Evolutionary conservation across 495 filamentous ascomycete species (phyloP).

Genomic region (Neurospora pannonica): DNA sequence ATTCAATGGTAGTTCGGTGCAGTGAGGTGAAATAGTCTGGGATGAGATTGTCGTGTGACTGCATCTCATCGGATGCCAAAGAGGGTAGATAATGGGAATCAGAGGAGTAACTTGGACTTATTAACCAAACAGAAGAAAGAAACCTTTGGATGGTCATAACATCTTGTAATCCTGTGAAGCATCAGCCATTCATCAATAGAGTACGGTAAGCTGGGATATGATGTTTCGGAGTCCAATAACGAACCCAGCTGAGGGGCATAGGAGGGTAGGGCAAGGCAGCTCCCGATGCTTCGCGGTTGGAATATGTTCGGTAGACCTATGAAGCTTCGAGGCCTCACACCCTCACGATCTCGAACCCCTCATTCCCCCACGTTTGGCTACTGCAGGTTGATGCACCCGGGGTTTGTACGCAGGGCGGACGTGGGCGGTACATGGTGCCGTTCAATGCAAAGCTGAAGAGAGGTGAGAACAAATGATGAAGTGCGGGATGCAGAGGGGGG

Average conservation of each 20-base stretch:
- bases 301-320: neutral
- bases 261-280: neutral
- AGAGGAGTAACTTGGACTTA: neutral
- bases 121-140: neutral
- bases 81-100: neutral
- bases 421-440: neutral
- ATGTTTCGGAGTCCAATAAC: neutral
- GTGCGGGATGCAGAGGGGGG: too few species aligned
- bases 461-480: too few species aligned
- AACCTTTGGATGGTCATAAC: neutral
- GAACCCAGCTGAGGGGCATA: neutral
- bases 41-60: neutral
- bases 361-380: slow-evolving; percentile 31
- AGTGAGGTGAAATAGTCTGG: neutral
- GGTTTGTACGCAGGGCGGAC: neutral
- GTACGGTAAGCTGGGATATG: neutral
- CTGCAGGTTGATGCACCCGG: slow-evolving; percentile 19
- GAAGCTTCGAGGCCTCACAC: slow-evolving; percentile 1
- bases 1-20: neutral
- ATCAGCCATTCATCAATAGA: neutral
- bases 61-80: neutral
- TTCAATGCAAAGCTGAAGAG: neutral
- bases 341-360: slow-evolving; percentile 10
- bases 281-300: neutral
- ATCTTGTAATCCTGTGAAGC: neutral